phyloP scores from a whole-genome alignment of 495 filamentous ascomycete species.

The Neurospora sp. region DNA sequence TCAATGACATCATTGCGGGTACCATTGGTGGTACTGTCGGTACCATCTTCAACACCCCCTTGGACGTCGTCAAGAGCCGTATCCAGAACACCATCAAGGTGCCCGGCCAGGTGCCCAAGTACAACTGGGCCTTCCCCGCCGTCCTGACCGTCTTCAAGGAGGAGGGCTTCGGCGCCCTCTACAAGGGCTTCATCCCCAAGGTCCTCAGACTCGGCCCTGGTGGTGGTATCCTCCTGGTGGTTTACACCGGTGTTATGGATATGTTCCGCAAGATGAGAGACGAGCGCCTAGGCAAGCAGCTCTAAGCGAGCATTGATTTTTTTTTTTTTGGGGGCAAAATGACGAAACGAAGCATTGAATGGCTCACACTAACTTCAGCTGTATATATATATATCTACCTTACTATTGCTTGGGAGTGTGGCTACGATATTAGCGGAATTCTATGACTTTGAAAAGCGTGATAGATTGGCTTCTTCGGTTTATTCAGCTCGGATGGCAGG shows the following conservation, averaged over 20 bases:
- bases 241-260: slow-evolving; percentile 90
- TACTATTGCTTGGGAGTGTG: not conserved
- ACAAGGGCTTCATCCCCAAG: slow-evolving; percentile 97
- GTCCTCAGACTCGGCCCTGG: slow-evolving; percentile 40
- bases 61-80: slow-evolving; percentile 95
- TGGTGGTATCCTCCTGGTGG: slow-evolving; percentile 75
- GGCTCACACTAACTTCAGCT: not conserved
- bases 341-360: not conserved
- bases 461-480: not conserved
- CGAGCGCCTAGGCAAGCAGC: not conserved
- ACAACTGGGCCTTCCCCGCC: slow-evolving; percentile 94
- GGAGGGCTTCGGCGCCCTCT: slow-evolving; percentile 84
- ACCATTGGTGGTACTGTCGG: slow-evolving; percentile 82
- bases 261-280: slow-evolving; percentile 51
- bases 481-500: not conserved
- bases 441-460: not conserved
- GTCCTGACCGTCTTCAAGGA: slow-evolving; percentile 80
- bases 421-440: not conserved
- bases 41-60: slow-evolving; percentile 89
- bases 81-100: slow-evolving; percentile 89
- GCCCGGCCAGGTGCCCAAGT: slow-evolving; percentile 71
- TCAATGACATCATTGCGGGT: slow-evolving; percentile 82
- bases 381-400: not conserved
- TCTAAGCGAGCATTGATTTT: not conserved
- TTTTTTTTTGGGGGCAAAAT: not conserved